A percentile compares a stretch with the other conserved stretches of the same genome.
Conservation (phyloP, 1,284 basidiomycete species). For the Pisolithus thermaeus region DNA sequence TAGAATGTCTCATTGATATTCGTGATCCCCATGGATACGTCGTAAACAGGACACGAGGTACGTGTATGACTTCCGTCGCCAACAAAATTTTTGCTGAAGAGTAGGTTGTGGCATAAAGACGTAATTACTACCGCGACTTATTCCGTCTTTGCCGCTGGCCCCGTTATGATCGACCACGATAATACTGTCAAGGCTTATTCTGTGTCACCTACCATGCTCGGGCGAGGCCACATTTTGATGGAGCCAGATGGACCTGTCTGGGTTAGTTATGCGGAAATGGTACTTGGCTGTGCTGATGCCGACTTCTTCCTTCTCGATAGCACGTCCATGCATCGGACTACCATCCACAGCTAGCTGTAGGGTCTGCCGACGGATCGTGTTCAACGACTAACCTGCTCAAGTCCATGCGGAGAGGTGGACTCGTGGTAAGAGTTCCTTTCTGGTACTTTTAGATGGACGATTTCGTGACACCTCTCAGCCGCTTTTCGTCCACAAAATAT, state of each 20-base stretch:
- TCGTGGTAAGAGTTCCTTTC: slow-evolving; percentile 44
- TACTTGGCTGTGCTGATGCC: neutral
- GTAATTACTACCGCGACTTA: slow-evolving; percentile 63
- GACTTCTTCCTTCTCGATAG: slow-evolving; percentile 33
- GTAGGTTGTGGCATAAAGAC: slow-evolving; percentile 37
- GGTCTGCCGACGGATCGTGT: slow-evolving; percentile 77
- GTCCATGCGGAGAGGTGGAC: slow-evolving; percentile 60
- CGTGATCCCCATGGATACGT: slow-evolving; percentile 57
- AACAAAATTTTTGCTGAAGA: neutral
- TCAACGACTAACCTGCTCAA: slow-evolving; percentile 66
- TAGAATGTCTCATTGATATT: slow-evolving; percentile 68
- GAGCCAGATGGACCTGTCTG: slow-evolving; percentile 76
- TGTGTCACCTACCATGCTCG: slow-evolving; percentile 64
- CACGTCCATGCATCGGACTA: slow-evolving; percentile 72
- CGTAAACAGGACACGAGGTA: slow-evolving; percentile 73
- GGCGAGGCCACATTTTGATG: slow-evolving; percentile 63
- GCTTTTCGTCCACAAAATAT: slow-evolving; percentile 73
- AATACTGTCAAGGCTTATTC: slow-evolving; percentile 72
- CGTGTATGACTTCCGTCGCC: slow-evolving; percentile 6
- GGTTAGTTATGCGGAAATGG: slow-evolving; percentile 39
- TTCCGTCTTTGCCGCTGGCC: slow-evolving; percentile 59
- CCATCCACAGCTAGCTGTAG: slow-evolving; percentile 80
- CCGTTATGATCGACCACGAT: slow-evolving; percentile 72
- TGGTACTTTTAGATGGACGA: neutral
- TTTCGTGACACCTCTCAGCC: slow-evolving; percentile 40